Conservation (phyloP, 257 asterid species). For the Rhazya stricta region DNA sequence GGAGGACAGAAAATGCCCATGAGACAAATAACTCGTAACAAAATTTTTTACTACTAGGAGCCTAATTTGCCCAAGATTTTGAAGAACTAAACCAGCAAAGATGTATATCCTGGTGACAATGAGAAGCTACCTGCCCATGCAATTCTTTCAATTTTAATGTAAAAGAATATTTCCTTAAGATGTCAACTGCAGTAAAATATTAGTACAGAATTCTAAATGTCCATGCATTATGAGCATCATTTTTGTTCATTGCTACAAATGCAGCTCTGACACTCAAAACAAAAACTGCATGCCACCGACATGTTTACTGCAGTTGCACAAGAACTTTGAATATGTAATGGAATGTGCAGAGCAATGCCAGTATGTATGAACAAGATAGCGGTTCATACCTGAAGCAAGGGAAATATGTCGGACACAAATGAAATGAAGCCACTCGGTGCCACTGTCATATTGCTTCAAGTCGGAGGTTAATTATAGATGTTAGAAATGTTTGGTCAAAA, state of each 20-base stretch:
- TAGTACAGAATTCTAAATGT: too few species aligned
- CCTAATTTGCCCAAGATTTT: not conserved
- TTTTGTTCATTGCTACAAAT: not conserved
- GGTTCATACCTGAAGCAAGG: conserved; percentile 77
- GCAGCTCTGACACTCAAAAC: not conserved
- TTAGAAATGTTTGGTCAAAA: conserved; percentile 25
- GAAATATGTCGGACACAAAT: conserved; percentile 73
- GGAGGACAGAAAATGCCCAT: not conserved
- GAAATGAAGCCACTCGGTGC: conserved; percentile 64
- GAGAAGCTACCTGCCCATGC: not conserved
- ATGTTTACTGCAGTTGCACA: not conserved
- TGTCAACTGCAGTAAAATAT: not conserved
- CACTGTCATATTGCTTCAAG: conserved; percentile 65
- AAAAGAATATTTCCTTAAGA: not conserved
- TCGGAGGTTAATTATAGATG: conserved; percentile 21
- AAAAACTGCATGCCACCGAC: not conserved
- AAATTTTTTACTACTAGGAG: too few species aligned
- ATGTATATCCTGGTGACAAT: not conserved
- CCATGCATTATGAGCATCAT: not conserved
- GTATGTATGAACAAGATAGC: conserved; percentile 2
- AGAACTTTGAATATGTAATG: not conserved
- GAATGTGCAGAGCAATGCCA: conserved; percentile 10
- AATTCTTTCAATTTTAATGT: not conserved
- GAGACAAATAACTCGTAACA: not conserved
- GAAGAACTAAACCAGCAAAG: not conserved